Evolutionary conservation across 2,329 filamentous ascomycete species (phyloP).

Genomic region (Trichoderma cornu-damae): DNA sequence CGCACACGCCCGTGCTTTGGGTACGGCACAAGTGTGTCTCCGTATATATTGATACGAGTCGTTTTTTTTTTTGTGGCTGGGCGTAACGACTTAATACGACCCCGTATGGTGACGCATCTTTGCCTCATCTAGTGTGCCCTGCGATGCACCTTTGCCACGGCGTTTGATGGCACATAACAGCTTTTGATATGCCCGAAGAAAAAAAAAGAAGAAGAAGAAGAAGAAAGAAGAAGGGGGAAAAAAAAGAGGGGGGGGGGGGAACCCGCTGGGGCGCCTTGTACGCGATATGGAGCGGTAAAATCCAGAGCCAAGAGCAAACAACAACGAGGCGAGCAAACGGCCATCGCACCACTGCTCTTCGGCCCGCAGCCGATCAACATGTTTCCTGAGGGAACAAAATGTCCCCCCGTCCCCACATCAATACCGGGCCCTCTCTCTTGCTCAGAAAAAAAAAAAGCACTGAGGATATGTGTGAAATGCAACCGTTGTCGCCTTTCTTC

Average conservation of each 20-base stretch:
- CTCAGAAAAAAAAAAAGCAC: not conserved
- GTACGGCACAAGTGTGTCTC: not conserved
- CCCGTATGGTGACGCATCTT: not conserved
- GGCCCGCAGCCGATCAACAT: conserved; percentile 12
- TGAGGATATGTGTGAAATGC: not conserved
- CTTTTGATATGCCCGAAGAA: not conserved
- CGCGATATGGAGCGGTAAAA: not conserved
- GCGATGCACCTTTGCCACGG: not conserved
- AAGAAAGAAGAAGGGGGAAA: not conserved
- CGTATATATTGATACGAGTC: not conserved
- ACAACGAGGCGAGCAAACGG: not conserved
- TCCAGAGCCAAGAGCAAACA: not conserved
- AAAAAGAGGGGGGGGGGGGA: no score
- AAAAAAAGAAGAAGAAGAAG: not conserved
- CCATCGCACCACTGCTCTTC: not conserved
- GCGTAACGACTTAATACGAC: not conserved
- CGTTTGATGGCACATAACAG: not conserved
- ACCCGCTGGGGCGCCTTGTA: not conserved
- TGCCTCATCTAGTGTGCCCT: not conserved
- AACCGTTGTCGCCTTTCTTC: not conserved
- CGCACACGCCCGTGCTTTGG: not conserved
- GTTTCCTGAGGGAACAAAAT: not conserved
- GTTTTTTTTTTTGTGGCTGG: not conserved
- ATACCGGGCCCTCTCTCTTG: not conserved
- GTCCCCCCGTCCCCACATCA: not conserved